Percentiles rank a stretch among this genome's conserved stretches.
Conservation (phyloP, 441 rosid genomes). For the Euphorbia schlechtendalii region DNA sequence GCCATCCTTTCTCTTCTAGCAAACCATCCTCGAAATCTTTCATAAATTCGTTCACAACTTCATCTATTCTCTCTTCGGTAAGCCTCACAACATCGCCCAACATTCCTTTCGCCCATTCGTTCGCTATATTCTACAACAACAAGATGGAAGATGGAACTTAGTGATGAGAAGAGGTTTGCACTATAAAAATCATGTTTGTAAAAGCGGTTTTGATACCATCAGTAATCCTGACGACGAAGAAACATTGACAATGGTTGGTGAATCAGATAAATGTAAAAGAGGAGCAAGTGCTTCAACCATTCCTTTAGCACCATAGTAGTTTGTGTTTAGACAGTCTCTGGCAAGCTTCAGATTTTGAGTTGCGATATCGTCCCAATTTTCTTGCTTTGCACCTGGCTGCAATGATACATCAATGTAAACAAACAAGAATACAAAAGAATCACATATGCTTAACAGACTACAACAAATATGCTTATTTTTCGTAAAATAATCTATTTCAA, state of each 20-base stretch:
- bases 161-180: no score
- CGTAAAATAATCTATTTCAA: no score
- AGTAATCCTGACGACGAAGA: constrained; percentile 37
- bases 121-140: constrained; percentile 29
- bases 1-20: constrained; percentile 47
- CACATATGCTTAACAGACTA: no score
- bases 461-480: no score
- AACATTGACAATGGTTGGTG: constrained; percentile 33
- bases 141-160: no score
- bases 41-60: no score
- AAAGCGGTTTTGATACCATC: constrained; percentile 22
- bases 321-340: constrained; percentile 38
- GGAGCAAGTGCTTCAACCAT: constrained; percentile 23
- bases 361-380: constrained; percentile 19
- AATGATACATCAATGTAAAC: background rate
- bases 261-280: constrained; percentile 29
- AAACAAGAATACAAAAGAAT: no score
- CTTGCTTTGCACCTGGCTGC: constrained; percentile 24
- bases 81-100: constrained; percentile 40
- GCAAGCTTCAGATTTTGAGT: constrained; percentile 24
- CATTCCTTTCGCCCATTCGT: no score
- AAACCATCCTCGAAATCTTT: constrained; percentile 35
- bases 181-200: no score
- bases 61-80: constrained; percentile 38
- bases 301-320: constrained; percentile 32